Evolutionary conservation across 2,329 filamentous ascomycete genomes (phyloP).

Genomic region (Hypomyces perniciosus): DNA sequence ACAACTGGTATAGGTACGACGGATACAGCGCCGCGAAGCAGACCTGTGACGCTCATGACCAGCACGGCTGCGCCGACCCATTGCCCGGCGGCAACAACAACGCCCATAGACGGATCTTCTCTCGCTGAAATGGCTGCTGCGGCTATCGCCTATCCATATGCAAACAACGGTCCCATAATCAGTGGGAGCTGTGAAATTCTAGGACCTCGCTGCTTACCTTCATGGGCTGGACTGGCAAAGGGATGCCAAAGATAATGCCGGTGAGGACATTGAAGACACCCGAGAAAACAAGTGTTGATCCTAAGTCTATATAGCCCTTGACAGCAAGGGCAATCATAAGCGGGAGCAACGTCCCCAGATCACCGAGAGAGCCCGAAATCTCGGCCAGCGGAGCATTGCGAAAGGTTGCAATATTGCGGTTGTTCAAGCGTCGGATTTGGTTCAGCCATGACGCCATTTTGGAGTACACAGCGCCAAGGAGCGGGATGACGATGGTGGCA

Average conservation of each 20-base stretch:
- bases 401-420: constrained; percentile 45
- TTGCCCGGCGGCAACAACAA: constrained; percentile 66
- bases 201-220: constrained; percentile 37
- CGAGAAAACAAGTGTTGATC: constrained; percentile 80
- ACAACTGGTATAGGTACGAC: constrained; percentile 80
- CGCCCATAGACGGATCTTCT: constrained; percentile 43
- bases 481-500: too few relatives aligned
- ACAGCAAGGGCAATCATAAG: constrained; percentile 81
- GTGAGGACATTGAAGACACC: constrained; percentile 83
- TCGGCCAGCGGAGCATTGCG: constrained; percentile 53
- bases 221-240: constrained; percentile 86
- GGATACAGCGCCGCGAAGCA: constrained; percentile 68
- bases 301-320: constrained; percentile 71
- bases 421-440: constrained; percentile 29
- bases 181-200: neutral
- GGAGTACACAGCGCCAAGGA: too few relatives aligned
- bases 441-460: constrained; percentile 23
- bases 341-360: constrained; percentile 83
- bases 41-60: constrained; percentile 69
- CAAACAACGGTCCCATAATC: neutral
- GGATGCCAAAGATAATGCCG: constrained; percentile 77
- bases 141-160: constrained; percentile 62
- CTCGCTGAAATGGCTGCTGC: constrained; percentile 75
- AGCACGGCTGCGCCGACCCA: constrained; percentile 70
- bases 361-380: constrained; percentile 80